phyloP scores from a whole-genome alignment of 805 yeast species.

The Yarrowia bubula region DNA sequence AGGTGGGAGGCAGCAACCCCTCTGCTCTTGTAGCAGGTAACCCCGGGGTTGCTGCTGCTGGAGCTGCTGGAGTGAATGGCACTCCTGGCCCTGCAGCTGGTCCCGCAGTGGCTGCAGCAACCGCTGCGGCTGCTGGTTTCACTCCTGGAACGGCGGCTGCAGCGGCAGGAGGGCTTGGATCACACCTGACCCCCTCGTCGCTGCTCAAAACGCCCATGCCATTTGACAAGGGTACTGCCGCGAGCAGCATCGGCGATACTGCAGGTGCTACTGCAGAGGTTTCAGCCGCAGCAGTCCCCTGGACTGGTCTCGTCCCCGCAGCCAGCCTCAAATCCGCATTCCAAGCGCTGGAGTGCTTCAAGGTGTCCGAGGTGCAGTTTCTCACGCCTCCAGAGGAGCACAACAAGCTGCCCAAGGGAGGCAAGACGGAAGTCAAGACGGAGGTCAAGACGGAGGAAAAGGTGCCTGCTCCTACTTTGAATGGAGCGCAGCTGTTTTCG shows the following conservation, averaged over 20 bases:
- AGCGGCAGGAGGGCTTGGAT: background rate
- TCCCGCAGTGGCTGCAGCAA: constrained; percentile 7
- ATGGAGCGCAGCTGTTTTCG: background rate
- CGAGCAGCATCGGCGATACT: constrained; percentile 31
- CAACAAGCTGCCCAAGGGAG: constrained; percentile 13
- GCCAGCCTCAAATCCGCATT: constrained; percentile 39
- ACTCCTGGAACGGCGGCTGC: background rate
- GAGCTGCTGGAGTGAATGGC: background rate
- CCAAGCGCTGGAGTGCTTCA: constrained; percentile 37
- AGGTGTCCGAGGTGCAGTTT: constrained; percentile 35
- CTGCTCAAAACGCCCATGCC: constrained; percentile 23
- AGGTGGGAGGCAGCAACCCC: constrained; percentile 1
- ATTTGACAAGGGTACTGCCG: constrained; percentile 31
- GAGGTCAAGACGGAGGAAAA: background rate
- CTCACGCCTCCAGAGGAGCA: constrained; percentile 36
- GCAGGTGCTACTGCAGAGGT: background rate
- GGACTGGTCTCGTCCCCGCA: constrained; percentile 38
- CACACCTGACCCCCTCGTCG: constrained; percentile 10
- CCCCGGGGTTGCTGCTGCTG: background rate
- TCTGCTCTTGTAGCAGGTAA: constrained; percentile 1
- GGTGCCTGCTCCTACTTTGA: background rate
- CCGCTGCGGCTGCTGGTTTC: constrained; percentile 1
- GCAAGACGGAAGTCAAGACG: constrained; percentile 25
- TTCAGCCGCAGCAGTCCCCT: constrained; percentile 27
- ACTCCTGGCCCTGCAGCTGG: constrained; percentile 15